Conservation (phyloP, 164 flowering plant species). For the Paratinospora sagittata region DNA sequence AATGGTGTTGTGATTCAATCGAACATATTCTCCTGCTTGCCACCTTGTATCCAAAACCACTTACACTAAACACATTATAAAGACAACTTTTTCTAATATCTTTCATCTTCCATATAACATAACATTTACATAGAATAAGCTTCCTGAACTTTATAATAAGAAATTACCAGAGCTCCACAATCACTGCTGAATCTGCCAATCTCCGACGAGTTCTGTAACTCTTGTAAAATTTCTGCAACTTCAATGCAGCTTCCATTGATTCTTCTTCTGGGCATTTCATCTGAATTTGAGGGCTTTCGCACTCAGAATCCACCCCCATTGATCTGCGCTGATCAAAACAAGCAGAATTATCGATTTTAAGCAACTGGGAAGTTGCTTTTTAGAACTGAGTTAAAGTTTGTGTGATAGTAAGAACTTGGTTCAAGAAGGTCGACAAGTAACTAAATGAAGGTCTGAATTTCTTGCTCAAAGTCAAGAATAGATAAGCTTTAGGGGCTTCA, state of each 20-base stretch:
- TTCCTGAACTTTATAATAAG: not conserved
- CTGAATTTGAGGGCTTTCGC: too few relatives aligned
- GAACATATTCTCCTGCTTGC: conserved; percentile 66
- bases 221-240: conserved; percentile 67
- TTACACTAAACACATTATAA: not conserved
- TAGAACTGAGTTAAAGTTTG: too few relatives aligned
- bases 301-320: not conserved
- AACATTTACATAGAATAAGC: too few relatives aligned
- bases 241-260: conserved; percentile 35
- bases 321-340: not conserved
- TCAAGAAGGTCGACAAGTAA: too few relatives aligned
- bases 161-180: conserved; percentile 70
- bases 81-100: too few relatives aligned
- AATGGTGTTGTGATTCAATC: conserved; percentile 62
- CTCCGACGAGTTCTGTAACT: conserved; percentile 69
- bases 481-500: too few relatives aligned
- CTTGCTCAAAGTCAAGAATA: not conserved
- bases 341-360: too few relatives aligned
- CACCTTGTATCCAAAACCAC: conserved; percentile 34
- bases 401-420: not conserved
- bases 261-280: too few relatives aligned
- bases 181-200: conserved; percentile 77
- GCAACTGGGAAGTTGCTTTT: too few relatives aligned
- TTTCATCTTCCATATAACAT: too few relatives aligned
- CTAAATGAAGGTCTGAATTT: not conserved